Evolutionary conservation across 306 rosid genomes (phyloP).

Genomic region (Cyclanthera cordifolia): DNA sequence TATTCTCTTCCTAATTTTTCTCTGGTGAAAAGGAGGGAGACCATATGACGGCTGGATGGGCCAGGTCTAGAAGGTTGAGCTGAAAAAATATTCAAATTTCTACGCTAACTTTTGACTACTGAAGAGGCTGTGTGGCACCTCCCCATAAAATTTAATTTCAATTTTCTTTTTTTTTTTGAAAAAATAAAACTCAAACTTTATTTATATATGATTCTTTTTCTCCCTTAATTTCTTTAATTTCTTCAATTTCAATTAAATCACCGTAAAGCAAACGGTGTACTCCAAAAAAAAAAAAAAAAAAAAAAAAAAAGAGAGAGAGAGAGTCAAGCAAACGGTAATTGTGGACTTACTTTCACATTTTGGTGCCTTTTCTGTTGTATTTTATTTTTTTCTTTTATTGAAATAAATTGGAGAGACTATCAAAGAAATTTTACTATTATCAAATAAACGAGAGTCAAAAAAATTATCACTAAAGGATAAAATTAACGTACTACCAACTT

Average conservation of each 20-base stretch:
- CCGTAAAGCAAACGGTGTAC: background rate
- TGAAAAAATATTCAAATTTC: slow-evolving; percentile 25
- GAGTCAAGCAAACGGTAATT: background rate
- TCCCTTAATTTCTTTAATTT: background rate
- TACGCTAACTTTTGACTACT: slow-evolving; percentile 29
- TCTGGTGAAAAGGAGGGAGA: no score
- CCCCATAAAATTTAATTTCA: background rate
- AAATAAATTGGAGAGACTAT: no score
- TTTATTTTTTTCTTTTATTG: no score
- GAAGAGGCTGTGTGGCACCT: background rate
- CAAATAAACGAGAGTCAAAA: no score
- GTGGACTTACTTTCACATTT: background rate
- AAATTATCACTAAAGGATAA: no score
- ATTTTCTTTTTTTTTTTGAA: background rate
- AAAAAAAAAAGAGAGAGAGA: no score
- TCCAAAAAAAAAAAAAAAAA: no score
- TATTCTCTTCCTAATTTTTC: no score
- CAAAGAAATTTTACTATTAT: no score
- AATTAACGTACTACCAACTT: no score
- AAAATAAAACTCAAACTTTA: background rate
- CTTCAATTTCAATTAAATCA: background rate
- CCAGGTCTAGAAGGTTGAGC: background rate
- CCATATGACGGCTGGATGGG: slow-evolving; percentile 3
- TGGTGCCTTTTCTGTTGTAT: no score
- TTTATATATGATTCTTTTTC: background rate